phyloP scores from a whole-genome alignment of 2,329 filamentous ascomycete species.

The Pseudocercospora cruenta region DNA sequence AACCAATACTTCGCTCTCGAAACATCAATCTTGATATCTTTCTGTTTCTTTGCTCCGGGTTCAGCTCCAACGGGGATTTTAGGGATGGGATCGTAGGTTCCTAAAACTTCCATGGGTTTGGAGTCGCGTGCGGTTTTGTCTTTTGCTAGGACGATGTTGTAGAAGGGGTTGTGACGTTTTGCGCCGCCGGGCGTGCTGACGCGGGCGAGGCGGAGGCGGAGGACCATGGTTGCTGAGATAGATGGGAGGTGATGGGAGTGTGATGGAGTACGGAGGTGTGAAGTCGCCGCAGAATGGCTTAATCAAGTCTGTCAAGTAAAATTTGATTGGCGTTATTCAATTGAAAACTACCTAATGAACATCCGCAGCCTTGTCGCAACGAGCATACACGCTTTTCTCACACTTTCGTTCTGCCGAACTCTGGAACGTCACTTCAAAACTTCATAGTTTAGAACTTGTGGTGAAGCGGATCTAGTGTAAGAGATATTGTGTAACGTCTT shows the following conservation, averaged over 20 bases:
- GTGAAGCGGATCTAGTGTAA: too few species aligned
- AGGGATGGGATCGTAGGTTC: conserved; percentile 65
- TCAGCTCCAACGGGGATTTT: conserved; percentile 56
- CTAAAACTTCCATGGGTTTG: conserved; percentile 88
- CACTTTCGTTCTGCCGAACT: too few species aligned
- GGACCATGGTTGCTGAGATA: conserved; percentile 66
- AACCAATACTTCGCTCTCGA: conserved; percentile 90
- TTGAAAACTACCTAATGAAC: too few species aligned
- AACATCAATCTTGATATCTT: conserved; percentile 87
- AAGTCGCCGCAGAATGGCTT: background rate
- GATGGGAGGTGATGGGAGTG: background rate
- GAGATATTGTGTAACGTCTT: too few species aligned
- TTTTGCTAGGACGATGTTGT: conserved; percentile 94
- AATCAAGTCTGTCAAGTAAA: background rate
- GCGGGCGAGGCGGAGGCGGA: conserved; percentile 90
- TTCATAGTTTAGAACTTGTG: too few species aligned
- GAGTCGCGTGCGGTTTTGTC: conserved; percentile 85
- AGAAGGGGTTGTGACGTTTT: conserved; percentile 83
- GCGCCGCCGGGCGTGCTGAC: conserved; percentile 64
- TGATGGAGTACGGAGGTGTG: background rate
- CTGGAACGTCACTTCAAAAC: too few species aligned
- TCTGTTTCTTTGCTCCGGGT: conserved; percentile 70
- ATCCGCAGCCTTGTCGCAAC: too few species aligned
- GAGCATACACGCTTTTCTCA: too few species aligned
- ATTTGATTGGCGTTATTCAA: background rate